phyloP scores from a whole-genome alignment of 169 alveolate species.

The Amoebophrya sp. region DNA sequence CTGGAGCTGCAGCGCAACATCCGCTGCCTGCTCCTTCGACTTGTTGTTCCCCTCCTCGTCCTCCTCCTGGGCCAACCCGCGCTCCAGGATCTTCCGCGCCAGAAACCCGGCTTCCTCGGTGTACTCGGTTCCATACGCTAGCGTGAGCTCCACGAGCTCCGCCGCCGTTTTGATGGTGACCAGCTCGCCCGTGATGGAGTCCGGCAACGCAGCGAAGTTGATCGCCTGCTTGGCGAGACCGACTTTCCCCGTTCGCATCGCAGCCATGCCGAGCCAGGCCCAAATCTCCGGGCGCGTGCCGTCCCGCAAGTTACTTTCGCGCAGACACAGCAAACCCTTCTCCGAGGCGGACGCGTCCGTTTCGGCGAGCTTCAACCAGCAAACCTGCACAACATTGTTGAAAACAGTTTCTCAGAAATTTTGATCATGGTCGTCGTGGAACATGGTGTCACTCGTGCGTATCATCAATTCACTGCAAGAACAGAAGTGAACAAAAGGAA shows the following conservation, averaged over 20 bases:
- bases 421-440: no score
- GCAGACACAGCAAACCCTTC: background rate
- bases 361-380: background rate
- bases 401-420: no score
- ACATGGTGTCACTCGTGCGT: no score
- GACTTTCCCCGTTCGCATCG: background rate
- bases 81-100: background rate
- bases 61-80: background rate
- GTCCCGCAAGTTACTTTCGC: background rate
- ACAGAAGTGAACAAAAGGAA: no score
- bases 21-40: no score
- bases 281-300: background rate
- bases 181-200: background rate
- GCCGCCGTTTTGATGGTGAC: background rate
- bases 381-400: no score
- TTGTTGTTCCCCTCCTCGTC: background rate
- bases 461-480: no score
- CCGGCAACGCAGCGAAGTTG: background rate
- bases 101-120: background rate
- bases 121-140: background rate
- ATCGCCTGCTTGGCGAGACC: background rate
- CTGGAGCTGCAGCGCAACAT: background rate
- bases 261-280: background rate
- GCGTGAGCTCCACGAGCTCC: background rate
- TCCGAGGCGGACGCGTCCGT: background rate